Percentiles rank a stretch among this genome's conserved stretches.
Evolutionary conservation across 2,329 filamentous ascomycete species (phyloP).

Genomic region (Drechslera avenae): DNA sequence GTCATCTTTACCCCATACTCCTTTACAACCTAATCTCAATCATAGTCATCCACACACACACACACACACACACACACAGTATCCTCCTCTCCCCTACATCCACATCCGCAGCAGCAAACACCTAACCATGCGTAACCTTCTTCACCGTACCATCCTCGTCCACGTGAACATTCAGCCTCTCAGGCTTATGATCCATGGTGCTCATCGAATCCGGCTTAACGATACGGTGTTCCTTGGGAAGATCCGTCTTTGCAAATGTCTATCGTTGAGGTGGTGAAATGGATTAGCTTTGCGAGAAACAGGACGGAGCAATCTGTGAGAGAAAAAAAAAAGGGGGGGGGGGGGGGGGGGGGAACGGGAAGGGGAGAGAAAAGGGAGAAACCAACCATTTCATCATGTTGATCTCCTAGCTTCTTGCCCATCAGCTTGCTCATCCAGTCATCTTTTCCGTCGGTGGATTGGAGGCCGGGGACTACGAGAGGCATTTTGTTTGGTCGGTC

Average conservation of each 20-base stretch:
- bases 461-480: slow-evolving; percentile 57
- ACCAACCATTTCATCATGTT: slow-evolving; percentile 52
- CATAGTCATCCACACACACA: no score
- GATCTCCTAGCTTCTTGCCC: slow-evolving; percentile 59
- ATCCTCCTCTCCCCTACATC: no score
- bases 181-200: slow-evolving; percentile 56
- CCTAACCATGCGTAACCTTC: slow-evolving; percentile 55
- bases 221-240: slow-evolving; percentile 55
- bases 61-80: no score
- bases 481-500: slow-evolving; percentile 57
- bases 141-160: slow-evolving; percentile 55
- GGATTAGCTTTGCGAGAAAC: background rate
- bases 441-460: slow-evolving; percentile 44
- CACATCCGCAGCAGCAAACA: background rate
- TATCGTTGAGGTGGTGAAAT: slow-evolving; percentile 24
- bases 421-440: slow-evolving; percentile 57
- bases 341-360: background rate
- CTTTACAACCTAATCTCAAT: no score
- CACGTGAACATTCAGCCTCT: slow-evolving; percentile 57
- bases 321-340: no score
- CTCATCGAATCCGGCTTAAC: slow-evolving; percentile 53
- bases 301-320: no score
- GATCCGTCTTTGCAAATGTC: slow-evolving; percentile 58
- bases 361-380: background rate
- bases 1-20: no score